Percentiles rank a stretch among this genome's conserved stretches.
Evolutionary conservation across 345 rosid species (phyloP).

Genomic region (Eucalyptus viminalis): DNA sequence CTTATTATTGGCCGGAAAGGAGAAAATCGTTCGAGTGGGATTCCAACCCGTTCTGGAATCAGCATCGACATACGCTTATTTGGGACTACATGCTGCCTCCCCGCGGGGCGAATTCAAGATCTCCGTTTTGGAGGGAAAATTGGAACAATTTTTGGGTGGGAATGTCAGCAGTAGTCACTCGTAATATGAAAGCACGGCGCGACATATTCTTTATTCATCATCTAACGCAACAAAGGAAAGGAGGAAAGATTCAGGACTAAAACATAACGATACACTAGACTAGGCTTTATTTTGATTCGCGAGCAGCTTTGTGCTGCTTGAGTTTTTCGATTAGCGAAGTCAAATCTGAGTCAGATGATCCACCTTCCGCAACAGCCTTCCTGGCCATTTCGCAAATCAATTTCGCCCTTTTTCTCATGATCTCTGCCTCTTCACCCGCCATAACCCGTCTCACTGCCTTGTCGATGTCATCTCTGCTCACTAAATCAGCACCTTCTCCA

Average conservation of each 20-base stretch:
- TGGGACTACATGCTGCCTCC: no score
- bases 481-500: background rate
- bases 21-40: no score
- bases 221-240: background rate
- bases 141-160: no score
- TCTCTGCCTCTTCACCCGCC: background rate
- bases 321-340: background rate
- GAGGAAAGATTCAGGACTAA: background rate
- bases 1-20: no score
- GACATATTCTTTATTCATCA: background rate
- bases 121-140: no score
- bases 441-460: background rate
- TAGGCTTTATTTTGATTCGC: background rate
- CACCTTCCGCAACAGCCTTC: conserved; percentile 14
- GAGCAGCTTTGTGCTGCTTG: background rate
- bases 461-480: background rate
- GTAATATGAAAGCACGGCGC: background rate
- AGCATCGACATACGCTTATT: no score
- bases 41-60: no score
- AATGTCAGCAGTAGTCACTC: background rate
- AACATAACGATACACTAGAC: background rate
- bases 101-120: no score
- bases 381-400: conserved; percentile 2
- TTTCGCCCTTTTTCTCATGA: background rate
- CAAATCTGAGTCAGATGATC: conserved; percentile 7